Evolutionary conservation across 306 rosid genomes (phyloP).

Genomic region (Biancaea sappan): DNA sequence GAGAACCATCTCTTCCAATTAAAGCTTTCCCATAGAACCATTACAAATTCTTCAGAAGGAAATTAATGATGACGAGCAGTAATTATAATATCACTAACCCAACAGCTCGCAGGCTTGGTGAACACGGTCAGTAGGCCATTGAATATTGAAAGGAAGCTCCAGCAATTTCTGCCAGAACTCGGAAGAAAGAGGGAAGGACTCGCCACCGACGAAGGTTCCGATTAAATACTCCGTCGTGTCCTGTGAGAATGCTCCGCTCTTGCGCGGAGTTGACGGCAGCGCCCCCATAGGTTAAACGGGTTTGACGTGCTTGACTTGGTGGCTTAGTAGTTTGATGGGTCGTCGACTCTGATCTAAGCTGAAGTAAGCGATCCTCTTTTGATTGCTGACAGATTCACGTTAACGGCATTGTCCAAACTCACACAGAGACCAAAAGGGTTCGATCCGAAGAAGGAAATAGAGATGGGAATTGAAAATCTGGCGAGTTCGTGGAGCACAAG

Average conservation of each 20-base stretch:
- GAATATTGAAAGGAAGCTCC: constrained; percentile 78
- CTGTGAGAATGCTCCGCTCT: constrained; percentile 58
- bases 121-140: constrained; percentile 79
- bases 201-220: constrained; percentile 77
- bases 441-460: constrained; percentile 42
- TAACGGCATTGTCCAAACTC: constrained; percentile 49
- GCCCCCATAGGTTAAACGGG: constrained; percentile 64
- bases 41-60: constrained; percentile 13
- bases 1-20: not conserved
- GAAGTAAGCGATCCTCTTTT: constrained; percentile 24
- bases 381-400: constrained; percentile 40
- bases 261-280: constrained; percentile 87
- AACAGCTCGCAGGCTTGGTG: constrained; percentile 84
- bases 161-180: constrained; percentile 94
- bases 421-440: constrained; percentile 29
- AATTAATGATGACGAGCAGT: not conserved
- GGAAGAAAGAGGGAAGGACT: constrained; percentile 83
- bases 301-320: not conserved
- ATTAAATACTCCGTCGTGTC: constrained; percentile 90
- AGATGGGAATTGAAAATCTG: constrained; percentile 38
- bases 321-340: constrained; percentile 19
- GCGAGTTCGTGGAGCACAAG: constrained; percentile 24
- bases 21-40: constrained; percentile 16
- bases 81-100: constrained; percentile 53
- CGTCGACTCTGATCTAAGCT: constrained; percentile 40